These are phyloP conservation scores for Rubus parviflorus DNA, from an alignment of 306 rosid species.

Conservation along the genomic window DNA sequence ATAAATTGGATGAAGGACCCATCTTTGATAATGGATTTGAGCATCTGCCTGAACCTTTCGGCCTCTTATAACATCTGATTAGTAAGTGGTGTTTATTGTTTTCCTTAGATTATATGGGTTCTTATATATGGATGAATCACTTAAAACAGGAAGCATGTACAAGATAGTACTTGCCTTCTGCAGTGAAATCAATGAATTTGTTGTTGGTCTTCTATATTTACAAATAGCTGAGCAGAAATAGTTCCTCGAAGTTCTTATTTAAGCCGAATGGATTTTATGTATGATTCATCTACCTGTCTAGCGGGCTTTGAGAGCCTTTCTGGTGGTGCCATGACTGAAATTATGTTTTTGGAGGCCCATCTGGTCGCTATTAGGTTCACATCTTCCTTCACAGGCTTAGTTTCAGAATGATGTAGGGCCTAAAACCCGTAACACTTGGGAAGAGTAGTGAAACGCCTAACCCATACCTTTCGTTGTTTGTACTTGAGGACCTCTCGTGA, in stretches of 20 bases:
- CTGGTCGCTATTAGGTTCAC: background rate
- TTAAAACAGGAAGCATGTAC: slow-evolving; percentile 44
- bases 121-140: slow-evolving; percentile 38
- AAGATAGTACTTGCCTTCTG: slow-evolving; percentile 35
- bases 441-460: too few relatives aligned
- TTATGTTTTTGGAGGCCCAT: background rate
- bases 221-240: slow-evolving; percentile 6
- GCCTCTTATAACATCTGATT: slow-evolving; percentile 56
- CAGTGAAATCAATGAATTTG: slow-evolving; percentile 37
- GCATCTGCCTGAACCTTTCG: slow-evolving; percentile 89
- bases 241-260: background rate
- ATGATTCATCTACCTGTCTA: background rate
- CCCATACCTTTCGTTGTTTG: too few relatives aligned
- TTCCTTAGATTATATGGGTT: slow-evolving; percentile 37
- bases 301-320: background rate
- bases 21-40: slow-evolving; percentile 88
- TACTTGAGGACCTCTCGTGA: too few relatives aligned
- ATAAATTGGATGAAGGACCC: slow-evolving; percentile 65
- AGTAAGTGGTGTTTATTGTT: slow-evolving; percentile 28
- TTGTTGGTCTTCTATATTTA: slow-evolving; percentile 27
- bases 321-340: background rate
- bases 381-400: background rate
- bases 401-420: background rate
- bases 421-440: too few relatives aligned
- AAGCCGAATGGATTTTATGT: background rate